Base-by-base conservation (phyloP, 2,329 filamentous ascomycete genomes). In the Dendryphion nanum region DNA sequence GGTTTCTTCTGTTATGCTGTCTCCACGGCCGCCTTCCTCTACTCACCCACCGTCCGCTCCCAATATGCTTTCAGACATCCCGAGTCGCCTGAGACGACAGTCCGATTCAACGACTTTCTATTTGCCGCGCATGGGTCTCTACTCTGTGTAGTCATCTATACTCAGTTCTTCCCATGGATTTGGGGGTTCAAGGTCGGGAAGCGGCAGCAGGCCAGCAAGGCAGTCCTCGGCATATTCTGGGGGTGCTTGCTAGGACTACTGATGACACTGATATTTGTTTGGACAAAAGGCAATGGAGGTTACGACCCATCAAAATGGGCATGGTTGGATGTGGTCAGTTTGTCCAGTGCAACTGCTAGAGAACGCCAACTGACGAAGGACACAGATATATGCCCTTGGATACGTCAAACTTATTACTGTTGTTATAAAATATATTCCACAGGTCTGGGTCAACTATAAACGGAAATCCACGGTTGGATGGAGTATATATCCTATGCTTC, bases 351-450 rank as follows among this genome's bases (percentile, higher is more conserved):
- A 24, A 24, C 21, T n/a, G 7, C 21, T 41, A 13, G 8, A 16
- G 29, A 30, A 16, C 8, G 7, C 15, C 8, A 30, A 30, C 29
- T 7, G 8, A 30, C 16, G 16, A 40, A 38, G 20, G 21, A 15
- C 10, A 14, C 32, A 46, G 78, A 69, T 82, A 20, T 81, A 83
- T 57, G 78, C 85, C 10, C 71, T 94, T 20, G 88, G 87, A 29
- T 94, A 94, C 61, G 83, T 95, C 61, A 98, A 98, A 70, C 75
- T 98, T 21, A 66, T 90, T 38, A 80, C 95, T 49, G 95, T 91
- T 0, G 71, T 96, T 18, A 78, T 95, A 68, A 98, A 98, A 70
- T 97, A 96, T 68, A 82, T 88, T 32, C 93, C 93, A 4, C 63
- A 67, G 32, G 60, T 49, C 10, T 75, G 85, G 56, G 76, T 85